Evolutionary conservation across 495 filamentous ascomycete genomes (phyloP).

Genomic region (Podospora fimiseda): DNA sequence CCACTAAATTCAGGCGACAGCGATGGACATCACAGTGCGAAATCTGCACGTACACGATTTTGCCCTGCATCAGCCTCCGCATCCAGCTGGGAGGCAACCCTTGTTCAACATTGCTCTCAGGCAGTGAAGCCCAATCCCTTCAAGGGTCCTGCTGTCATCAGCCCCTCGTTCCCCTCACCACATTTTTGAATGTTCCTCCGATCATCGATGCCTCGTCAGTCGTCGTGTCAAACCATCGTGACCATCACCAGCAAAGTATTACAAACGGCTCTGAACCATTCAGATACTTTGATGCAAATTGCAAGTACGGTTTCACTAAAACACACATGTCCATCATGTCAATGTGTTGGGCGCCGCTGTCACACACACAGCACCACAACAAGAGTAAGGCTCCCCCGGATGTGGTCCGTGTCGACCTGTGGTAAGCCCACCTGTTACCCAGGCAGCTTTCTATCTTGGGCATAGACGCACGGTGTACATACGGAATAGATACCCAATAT

Average conservation of each 20-base stretch:
- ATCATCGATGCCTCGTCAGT: too few relatives aligned
- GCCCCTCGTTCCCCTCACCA: background rate
- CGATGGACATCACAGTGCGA: background rate
- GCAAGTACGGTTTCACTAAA: too few relatives aligned
- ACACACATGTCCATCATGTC: background rate
- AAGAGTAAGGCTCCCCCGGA: background rate
- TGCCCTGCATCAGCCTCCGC: background rate
- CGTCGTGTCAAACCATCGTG: too few relatives aligned
- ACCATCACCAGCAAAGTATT: too few relatives aligned
- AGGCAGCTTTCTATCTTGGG: background rate
- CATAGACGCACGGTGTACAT: background rate
- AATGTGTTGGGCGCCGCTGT: background rate
- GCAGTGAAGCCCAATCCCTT: background rate
- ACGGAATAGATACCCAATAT: too few relatives aligned
- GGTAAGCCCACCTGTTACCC: background rate
- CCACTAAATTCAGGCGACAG: background rate
- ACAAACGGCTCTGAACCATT: too few relatives aligned
- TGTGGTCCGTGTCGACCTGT: background rate
- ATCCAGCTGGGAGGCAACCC: background rate
- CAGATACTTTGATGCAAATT: too few relatives aligned
- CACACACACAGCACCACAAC: too few relatives aligned
- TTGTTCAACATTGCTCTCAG: background rate
- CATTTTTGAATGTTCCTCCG: too few relatives aligned
- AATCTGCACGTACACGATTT: background rate
- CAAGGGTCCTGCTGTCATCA: background rate